Evolutionary conservation across 1,284 basidiomycete genomes (phyloP).

Genomic region (Earliella scabrosa): DNA sequence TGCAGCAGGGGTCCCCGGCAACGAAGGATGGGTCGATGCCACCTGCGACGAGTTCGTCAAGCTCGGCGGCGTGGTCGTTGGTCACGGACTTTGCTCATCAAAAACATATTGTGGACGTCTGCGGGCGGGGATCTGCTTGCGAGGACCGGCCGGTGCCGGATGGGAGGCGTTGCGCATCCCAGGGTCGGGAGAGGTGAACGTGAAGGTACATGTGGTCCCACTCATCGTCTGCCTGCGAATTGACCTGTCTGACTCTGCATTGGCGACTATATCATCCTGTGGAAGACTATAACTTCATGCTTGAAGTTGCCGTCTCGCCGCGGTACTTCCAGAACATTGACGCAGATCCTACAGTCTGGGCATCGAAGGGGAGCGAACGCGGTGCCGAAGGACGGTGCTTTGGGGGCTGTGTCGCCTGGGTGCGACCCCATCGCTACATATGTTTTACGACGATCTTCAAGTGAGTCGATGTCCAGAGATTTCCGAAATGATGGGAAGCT

Average conservation of each 20-base stretch:
- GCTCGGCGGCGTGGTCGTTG: slow-evolving; percentile 70
- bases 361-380: slow-evolving; percentile 50
- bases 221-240: neutral
- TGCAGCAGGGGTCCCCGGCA: slow-evolving; percentile 53
- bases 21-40: slow-evolving; percentile 47
- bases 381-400: slow-evolving; percentile 29
- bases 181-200: slow-evolving; percentile 50
- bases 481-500: neutral
- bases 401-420: slow-evolving; percentile 53
- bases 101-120: slow-evolving; percentile 79
- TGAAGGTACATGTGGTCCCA: slow-evolving; percentile 48
- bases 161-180: slow-evolving; percentile 51
- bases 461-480: slow-evolving; percentile 48
- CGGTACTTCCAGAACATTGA: slow-evolving; percentile 74
- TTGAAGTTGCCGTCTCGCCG: slow-evolving; percentile 72
- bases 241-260: neutral
- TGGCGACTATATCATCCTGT: slow-evolving; percentile 87
- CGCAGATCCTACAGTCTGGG: slow-evolving; percentile 50
- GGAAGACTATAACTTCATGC: slow-evolving; percentile 85
- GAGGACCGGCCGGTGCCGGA: slow-evolving; percentile 73
- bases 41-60: slow-evolving; percentile 11
- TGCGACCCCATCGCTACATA: slow-evolving; percentile 82
- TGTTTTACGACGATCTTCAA: slow-evolving; percentile 74
- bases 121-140: slow-evolving; percentile 74
- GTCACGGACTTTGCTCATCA: slow-evolving; percentile 80